phyloP scores from a whole-genome alignment of 305 asterid species.

The Rubia balearica region DNA sequence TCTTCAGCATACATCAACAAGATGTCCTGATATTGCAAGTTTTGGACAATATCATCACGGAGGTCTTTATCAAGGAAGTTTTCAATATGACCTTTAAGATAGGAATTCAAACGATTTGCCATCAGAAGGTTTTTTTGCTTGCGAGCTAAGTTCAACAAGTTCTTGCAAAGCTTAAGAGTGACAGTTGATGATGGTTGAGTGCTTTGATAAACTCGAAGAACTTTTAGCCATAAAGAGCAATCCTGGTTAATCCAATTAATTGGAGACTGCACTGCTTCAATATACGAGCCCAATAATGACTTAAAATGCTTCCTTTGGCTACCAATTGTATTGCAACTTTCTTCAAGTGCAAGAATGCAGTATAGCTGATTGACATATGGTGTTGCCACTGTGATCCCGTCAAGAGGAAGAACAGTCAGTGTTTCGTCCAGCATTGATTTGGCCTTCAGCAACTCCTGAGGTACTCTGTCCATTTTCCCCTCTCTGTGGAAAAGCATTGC shows the following conservation, averaged over 20 bases:
- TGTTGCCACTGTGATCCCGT: conserved; percentile 84
- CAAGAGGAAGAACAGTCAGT: conserved; percentile 76
- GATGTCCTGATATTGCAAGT: conserved; percentile 66
- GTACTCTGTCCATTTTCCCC: conserved; percentile 72
- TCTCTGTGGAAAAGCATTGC: conserved; percentile 84
- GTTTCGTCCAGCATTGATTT: conserved; percentile 76
- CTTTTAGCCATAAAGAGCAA: conserved; percentile 92
- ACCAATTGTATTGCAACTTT: conserved; percentile 41
- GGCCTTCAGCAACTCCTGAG: conserved; percentile 77
- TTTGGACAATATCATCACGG: conserved; percentile 47
- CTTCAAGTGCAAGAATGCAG: conserved; percentile 87
- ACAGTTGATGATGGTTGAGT: conserved; percentile 54
- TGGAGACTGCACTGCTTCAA: conserved; percentile 63
- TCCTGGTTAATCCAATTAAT: conserved; percentile 63
- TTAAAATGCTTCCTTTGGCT: conserved; percentile 38
- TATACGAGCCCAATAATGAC: conserved; percentile 58
- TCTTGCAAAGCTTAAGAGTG: conserved; percentile 78
- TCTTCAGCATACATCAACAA: conserved; percentile 69
- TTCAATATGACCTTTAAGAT: conserved; percentile 50
- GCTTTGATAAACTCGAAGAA: conserved; percentile 68
- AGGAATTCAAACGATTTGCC: conserved; percentile 67
- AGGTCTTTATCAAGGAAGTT: conserved; percentile 47
- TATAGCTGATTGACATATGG: conserved; percentile 69
- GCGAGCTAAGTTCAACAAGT: conserved; percentile 67
- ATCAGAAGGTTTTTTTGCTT: conserved; percentile 75